Evolutionary conservation across 2,329 filamentous ascomycete species (phyloP).

Genomic region (Davidsoniella neocaledoniae): DNA sequence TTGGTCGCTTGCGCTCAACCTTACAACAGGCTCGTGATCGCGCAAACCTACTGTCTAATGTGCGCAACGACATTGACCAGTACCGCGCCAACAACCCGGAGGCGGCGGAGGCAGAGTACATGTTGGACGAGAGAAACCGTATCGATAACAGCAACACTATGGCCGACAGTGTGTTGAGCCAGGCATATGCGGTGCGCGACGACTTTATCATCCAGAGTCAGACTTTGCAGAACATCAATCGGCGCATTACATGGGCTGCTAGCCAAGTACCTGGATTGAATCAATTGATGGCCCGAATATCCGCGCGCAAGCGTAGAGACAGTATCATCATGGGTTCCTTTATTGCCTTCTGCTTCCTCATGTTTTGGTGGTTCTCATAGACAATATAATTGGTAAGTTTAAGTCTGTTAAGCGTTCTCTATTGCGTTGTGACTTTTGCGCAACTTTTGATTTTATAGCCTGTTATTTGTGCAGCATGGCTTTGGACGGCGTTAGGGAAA

Average conservation of each 20-base stretch:
- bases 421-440: neutral
- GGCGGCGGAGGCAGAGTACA: slow-evolving; percentile 83
- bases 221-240: slow-evolving; percentile 73
- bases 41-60: slow-evolving; percentile 76
- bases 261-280: slow-evolving; percentile 90
- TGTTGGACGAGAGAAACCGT: slow-evolving; percentile 74
- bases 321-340: slow-evolving; percentile 85
- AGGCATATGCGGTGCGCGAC: slow-evolving; percentile 94
- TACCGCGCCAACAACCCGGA: slow-evolving; percentile 72
- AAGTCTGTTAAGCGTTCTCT: neutral
- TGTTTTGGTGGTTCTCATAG: slow-evolving; percentile 55
- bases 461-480: slow-evolving; percentile 21
- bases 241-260: slow-evolving; percentile 75
- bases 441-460: slow-evolving; percentile 1
- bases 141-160: slow-evolving; percentile 83
- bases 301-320: slow-evolving; percentile 84
- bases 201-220: slow-evolving; percentile 77
- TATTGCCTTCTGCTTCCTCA: slow-evolving; percentile 78
- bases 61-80: slow-evolving; percentile 79
- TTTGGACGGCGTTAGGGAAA: slow-evolving; percentile 11
- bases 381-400: neutral
- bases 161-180: slow-evolving; percentile 77
- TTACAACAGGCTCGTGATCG: slow-evolving; percentile 68
- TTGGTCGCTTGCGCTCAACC: slow-evolving; percentile 53
- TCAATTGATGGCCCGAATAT: slow-evolving; percentile 78